phyloP scores from a whole-genome alignment of 2,329 filamentous ascomycete genomes.

The Claviceps arundinis region DNA sequence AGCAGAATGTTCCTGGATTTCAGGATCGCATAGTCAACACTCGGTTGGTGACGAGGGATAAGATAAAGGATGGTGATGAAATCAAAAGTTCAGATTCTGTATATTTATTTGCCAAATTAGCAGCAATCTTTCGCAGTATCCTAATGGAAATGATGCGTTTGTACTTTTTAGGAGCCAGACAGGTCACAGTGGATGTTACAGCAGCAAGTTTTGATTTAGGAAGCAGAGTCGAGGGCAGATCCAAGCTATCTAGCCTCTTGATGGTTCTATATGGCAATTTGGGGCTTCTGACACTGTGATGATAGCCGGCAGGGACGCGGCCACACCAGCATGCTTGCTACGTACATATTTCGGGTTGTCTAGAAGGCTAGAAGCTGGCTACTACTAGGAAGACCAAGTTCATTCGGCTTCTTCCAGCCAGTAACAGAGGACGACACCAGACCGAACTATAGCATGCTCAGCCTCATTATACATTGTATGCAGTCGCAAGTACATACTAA shows the following conservation, averaged over 20 bases:
- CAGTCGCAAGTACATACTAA: no score
- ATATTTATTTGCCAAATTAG: neutral
- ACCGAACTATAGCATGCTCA: no score
- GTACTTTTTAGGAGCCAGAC: no score
- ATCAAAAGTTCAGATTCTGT: neutral
- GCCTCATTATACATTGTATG: no score
- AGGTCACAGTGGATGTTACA: neutral
- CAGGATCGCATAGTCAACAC: neutral
- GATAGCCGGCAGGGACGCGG: neutral
- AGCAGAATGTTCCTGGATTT: neutral
- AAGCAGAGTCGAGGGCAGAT: neutral
- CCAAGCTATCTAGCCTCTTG: neutral
- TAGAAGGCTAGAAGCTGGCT: neutral
- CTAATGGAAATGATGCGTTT: neutral
- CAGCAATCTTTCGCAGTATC: neutral
- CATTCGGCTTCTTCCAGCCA: neutral
- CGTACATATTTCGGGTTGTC: neutral
- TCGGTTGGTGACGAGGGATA: neutral
- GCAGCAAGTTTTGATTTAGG: neutral
- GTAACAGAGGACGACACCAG: no score
- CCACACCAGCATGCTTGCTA: neutral
- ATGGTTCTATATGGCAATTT: neutral
- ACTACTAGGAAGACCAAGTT: neutral
- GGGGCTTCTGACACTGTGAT: neutral
- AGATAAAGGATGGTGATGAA: neutral